These are phyloP conservation scores for Penicillium robsamsonii DNA, from an alignment of 495 filamentous ascomycete species.

Conservation along the genomic window DNA sequence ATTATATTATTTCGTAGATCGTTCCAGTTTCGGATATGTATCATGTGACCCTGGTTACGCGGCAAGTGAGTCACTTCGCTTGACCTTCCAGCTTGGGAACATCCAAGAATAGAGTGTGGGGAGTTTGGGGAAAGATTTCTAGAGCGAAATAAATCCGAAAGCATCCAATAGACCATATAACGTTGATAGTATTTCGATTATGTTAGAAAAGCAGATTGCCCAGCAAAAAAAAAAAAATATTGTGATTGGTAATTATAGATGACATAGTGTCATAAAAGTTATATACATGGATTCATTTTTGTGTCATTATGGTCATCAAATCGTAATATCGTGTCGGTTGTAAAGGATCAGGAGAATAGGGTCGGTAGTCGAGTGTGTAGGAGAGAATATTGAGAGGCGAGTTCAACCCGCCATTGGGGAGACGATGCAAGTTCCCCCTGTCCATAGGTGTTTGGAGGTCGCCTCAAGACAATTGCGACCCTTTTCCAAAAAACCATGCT, in stretches of 20 bases:
- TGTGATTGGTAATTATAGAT: not conserved
- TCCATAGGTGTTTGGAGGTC: constrained; percentile 22
- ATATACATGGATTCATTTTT: constrained; percentile 24
- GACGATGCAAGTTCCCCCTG: constrained; percentile 19
- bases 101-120: constrained; percentile 8
- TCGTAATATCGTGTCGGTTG: constrained; percentile 20
- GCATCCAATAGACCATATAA: not conserved
- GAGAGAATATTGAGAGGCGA: not conserved
- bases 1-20: not conserved
- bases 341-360: not conserved
- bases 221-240: constrained; percentile 20
- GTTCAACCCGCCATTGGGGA: constrained; percentile 18
- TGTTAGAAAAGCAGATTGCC: constrained; percentile 1
- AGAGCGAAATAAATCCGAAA: not conserved
- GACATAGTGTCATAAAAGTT: constrained; percentile 14
- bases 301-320: constrained; percentile 15
- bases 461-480: constrained; percentile 19
- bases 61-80: constrained; percentile 16
- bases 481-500: constrained; percentile 19
- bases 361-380: not conserved
- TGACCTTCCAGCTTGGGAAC: constrained; percentile 3
- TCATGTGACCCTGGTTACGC: constrained; percentile 14
- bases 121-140: not conserved
- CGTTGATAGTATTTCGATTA: too few species aligned
- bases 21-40: not conserved